phyloP scores from a whole-genome alignment of 305 asterid genomes.

The Fraxinus sp. region DNA sequence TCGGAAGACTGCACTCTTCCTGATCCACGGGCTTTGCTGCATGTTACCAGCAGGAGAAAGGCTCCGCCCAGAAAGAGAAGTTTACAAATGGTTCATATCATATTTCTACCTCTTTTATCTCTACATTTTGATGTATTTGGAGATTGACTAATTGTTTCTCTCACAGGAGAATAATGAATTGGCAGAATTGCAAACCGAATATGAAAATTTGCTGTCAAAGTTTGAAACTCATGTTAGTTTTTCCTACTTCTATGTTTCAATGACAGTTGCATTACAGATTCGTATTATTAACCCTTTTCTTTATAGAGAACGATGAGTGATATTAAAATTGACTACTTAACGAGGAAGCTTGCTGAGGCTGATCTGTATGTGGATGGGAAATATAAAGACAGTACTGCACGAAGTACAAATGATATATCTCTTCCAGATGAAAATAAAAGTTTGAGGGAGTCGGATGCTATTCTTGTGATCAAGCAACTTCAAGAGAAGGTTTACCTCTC shows the following conservation, averaged over 20 bases:
- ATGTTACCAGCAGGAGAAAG: slow-evolving; percentile 89
- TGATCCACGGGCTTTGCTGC: slow-evolving; percentile 62
- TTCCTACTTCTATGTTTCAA: slow-evolving; percentile 29
- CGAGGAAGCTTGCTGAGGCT: slow-evolving; percentile 60
- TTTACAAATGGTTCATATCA: slow-evolving; percentile 53
- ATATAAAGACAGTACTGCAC: slow-evolving; percentile 33
- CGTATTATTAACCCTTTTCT: slow-evolving; percentile 22
- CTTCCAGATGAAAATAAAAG: slow-evolving; percentile 35
- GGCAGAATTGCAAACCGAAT: slow-evolving; percentile 53
- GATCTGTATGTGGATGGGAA: slow-evolving; percentile 40
- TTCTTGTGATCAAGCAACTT: slow-evolving; percentile 71
- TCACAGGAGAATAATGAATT: slow-evolving; percentile 59
- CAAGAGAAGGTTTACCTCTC: slow-evolving; percentile 73
- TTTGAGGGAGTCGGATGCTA: slow-evolving; percentile 60
- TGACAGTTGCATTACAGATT: slow-evolving; percentile 16
- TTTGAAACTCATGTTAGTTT: slow-evolving; percentile 76
- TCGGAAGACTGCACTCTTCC: slow-evolving; percentile 57
- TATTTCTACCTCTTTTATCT: slow-evolving; percentile 9
- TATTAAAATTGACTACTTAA: slow-evolving; percentile 62
- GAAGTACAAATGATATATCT: slow-evolving; percentile 29
- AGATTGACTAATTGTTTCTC: slow-evolving; percentile 26
- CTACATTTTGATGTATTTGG: slow-evolving; percentile 15
- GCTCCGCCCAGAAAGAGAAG: slow-evolving; percentile 58
- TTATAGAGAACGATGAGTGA: slow-evolving; percentile 63
- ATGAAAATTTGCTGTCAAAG: slow-evolving; percentile 64